A percentile compares a stretch with the other conserved stretches of the same genome.
phyloP scores from a whole-genome alignment of 2,329 filamentous ascomycete species.

The Penicillium sp. region DNA sequence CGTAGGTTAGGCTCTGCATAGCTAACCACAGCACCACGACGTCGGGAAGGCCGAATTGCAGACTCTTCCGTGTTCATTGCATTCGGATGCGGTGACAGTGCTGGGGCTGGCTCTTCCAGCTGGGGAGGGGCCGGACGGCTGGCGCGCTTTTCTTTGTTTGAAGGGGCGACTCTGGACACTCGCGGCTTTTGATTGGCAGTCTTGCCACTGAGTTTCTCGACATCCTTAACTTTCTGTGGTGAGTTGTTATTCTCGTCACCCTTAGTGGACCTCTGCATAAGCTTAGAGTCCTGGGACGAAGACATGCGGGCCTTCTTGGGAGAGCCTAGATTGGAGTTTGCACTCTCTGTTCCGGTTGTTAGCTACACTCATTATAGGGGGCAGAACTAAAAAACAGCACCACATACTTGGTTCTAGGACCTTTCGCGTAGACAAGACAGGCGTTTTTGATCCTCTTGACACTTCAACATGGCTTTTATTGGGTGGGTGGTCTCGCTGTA shows the following conservation, averaged over 20 bases:
- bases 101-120: slow-evolving; percentile 3
- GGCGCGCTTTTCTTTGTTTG: slow-evolving; percentile 16
- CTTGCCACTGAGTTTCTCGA: slow-evolving; percentile 9
- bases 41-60: slow-evolving; percentile 58
- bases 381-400: neutral
- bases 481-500: slow-evolving; percentile 12
- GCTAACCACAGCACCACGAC: slow-evolving; percentile 67
- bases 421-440: slow-evolving; percentile 28
- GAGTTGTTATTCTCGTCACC: slow-evolving; percentile 18
- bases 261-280: neutral
- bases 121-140: slow-evolving; percentile 9
- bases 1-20: slow-evolving; percentile 79
- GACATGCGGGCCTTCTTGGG: slow-evolving; percentile 27
- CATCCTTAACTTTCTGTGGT: slow-evolving; percentile 15
- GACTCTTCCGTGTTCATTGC: slow-evolving; percentile 13
- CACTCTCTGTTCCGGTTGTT: slow-evolving; percentile 42
- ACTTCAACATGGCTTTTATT: slow-evolving; percentile 16
- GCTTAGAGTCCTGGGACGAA: slow-evolving; percentile 18
- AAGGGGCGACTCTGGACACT: slow-evolving; percentile 1
- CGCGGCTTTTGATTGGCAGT: slow-evolving; percentile 11
- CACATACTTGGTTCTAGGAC: slow-evolving; percentile 45
- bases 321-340: slow-evolving; percentile 47
- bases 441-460: slow-evolving; percentile 16
- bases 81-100: neutral
- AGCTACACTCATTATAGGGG: slow-evolving; percentile 6